A percentile compares a stretch with the other conserved stretches of the same genome.
These are phyloP conservation scores for Pseudodiploospora longispora DNA, from an alignment of 2,329 filamentous ascomycete species.

Conservation along the genomic window DNA sequence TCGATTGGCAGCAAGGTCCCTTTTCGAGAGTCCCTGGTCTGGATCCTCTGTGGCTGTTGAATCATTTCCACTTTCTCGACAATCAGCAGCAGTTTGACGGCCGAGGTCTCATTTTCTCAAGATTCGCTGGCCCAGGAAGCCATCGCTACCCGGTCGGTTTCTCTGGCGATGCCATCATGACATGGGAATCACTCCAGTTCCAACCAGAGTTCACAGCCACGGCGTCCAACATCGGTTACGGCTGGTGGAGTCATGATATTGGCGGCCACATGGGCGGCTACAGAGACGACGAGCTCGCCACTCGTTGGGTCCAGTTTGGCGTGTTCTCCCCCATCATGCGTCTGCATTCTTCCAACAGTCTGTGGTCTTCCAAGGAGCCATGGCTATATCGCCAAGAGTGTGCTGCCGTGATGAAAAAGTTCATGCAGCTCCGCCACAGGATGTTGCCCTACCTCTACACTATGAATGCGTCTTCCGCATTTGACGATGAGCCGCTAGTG, in stretches of 20 bases:
- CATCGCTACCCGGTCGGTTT: constrained; percentile 59
- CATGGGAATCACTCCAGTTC: constrained; percentile 53
- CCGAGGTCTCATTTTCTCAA: constrained; percentile 47
- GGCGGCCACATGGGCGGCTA: constrained; percentile 52
- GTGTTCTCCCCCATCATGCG: constrained; percentile 54
- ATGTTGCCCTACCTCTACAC: constrained; percentile 54
- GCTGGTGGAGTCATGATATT: constrained; percentile 63
- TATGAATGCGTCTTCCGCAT: constrained; percentile 40
- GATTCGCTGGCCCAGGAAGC: constrained; percentile 54
- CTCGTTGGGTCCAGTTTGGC: constrained; percentile 55
- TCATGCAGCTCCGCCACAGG: constrained; percentile 47
- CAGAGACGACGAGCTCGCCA: constrained; percentile 49
- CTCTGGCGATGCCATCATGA: constrained; percentile 52
- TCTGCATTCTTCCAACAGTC: constrained; percentile 49
- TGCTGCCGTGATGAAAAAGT: constrained; percentile 17
- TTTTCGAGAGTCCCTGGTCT: constrained; percentile 44
- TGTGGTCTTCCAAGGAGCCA: constrained; percentile 54
- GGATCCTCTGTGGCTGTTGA: constrained; percentile 57
- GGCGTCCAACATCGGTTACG: constrained; percentile 58
- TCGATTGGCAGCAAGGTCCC: constrained; percentile 59
- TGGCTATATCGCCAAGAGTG: constrained; percentile 29
- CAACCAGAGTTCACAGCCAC: constrained; percentile 61
- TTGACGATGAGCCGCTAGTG: constrained; percentile 42
- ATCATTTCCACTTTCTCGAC: constrained; percentile 56
- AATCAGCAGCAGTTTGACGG: constrained; percentile 28